phyloP scores from a whole-genome alignment of 495 filamentous ascomycete genomes.

The Penicillium salamii region DNA sequence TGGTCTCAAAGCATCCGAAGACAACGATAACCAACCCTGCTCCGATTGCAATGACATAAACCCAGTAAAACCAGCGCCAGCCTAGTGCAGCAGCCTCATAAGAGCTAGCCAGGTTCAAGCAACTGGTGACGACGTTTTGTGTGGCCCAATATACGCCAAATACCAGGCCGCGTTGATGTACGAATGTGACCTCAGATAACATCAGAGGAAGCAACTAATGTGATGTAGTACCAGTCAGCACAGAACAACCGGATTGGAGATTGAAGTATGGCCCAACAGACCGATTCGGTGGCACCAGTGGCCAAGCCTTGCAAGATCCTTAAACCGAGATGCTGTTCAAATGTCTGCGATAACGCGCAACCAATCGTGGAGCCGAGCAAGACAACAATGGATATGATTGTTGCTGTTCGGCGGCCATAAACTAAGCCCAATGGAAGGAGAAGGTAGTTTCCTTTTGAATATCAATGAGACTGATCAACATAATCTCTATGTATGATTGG shows the following conservation, averaged over 20 bases:
- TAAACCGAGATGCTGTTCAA: constrained; percentile 28
- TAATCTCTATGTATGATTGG: no score
- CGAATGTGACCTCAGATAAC: constrained; percentile 32
- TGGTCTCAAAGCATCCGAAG: constrained; percentile 31
- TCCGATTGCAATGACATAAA: constrained; percentile 29
- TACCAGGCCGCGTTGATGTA: constrained; percentile 29
- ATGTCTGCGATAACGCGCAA: constrained; percentile 27
- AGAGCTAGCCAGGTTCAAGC: constrained; percentile 28
- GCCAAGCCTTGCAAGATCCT: constrained; percentile 34
- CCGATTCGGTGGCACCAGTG: constrained; percentile 35
- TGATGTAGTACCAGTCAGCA: no score
- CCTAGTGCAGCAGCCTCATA: constrained; percentile 31
- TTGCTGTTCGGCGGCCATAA: constrained; percentile 25
- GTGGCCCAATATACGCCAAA: constrained; percentile 35
- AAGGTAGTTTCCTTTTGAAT: constrained; percentile 26
- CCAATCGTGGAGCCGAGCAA: constrained; percentile 26
- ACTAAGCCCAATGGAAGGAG: constrained; percentile 31
- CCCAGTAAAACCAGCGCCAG: constrained; percentile 43
- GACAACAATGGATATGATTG: constrained; percentile 21
- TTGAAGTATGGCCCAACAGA: constrained; percentile 5
- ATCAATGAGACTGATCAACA: neutral
- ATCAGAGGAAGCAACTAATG: constrained; percentile 33
- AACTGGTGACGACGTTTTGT: constrained; percentile 31
- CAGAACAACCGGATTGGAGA: neutral
- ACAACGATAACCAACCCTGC: constrained; percentile 30